phyloP scores from a whole-genome alignment of 2,329 filamentous ascomycete genomes.

The Colletotrichum endophyticum region DNA sequence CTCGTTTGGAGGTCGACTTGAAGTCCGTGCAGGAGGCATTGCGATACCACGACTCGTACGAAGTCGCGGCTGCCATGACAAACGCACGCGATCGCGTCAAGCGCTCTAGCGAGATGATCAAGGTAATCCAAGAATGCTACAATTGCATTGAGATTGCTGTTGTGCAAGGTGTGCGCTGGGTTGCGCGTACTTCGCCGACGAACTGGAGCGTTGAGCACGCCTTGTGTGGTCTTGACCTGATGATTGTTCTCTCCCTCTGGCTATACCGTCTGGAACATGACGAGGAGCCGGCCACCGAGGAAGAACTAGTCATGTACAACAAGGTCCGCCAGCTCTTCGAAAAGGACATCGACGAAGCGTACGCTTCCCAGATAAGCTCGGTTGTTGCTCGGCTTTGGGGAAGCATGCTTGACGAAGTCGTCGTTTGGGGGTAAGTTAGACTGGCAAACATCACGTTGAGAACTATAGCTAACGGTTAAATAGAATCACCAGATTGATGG shows the following conservation, averaged over 20 bases:
- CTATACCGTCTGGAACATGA: conserved; percentile 99
- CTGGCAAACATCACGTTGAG: background rate
- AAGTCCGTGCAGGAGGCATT: conserved; percentile 96
- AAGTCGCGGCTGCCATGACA: conserved; percentile 96
- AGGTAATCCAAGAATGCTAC: conserved; percentile 97
- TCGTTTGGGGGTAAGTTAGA: conserved; percentile 93
- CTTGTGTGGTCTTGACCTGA: conserved; percentile 93
- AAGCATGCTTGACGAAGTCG: conserved; percentile 97
- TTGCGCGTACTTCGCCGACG: conserved; percentile 94
- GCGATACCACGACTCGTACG: conserved; percentile 95
- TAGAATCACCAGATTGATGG: conserved; percentile 93
- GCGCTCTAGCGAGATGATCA: conserved; percentile 96
- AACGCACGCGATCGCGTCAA: conserved; percentile 92
- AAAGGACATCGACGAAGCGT: conserved; percentile 84
- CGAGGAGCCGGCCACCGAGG: conserved; percentile 85
- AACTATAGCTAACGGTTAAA: conserved; percentile 20
- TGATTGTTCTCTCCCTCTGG: conserved; percentile 98
- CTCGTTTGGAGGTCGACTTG: conserved; percentile 90
- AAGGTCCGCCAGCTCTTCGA: conserved; percentile 90
- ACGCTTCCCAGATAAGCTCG: conserved; percentile 87
- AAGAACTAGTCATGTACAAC: conserved; percentile 89
- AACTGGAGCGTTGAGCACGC: conserved; percentile 99
- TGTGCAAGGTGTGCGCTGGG: conserved; percentile 93
- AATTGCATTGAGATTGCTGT: conserved; percentile 97
- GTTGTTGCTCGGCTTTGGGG: conserved; percentile 95